Conservation (phyloP, 2,329 filamentous ascomycete species). For the Claviceps spartinae region DNA sequence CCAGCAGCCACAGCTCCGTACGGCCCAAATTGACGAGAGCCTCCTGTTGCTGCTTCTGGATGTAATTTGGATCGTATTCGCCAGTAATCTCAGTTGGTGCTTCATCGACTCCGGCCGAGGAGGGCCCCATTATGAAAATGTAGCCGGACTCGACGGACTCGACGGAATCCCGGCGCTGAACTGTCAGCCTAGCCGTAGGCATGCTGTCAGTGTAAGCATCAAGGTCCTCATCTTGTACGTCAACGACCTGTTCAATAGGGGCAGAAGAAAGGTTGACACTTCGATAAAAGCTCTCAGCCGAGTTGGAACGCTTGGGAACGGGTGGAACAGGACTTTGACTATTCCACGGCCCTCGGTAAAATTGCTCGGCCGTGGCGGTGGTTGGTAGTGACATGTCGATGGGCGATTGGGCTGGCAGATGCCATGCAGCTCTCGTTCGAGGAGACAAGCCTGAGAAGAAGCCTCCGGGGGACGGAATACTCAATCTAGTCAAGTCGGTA, state of each 20-base stretch:
- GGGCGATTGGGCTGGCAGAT: conserved; percentile 41
- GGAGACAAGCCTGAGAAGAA: conserved; percentile 81
- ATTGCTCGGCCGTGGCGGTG: conserved; percentile 82
- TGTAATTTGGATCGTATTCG: conserved; percentile 65
- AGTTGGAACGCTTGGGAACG: conserved; percentile 22
- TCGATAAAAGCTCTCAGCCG: conserved; percentile 26
- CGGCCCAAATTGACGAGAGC: conserved; percentile 67
- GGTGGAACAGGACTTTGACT: conserved; percentile 25
- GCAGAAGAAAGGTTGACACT: conserved; percentile 24
- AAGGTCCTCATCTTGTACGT: conserved; percentile 30
- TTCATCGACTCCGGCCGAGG: conserved; percentile 32
- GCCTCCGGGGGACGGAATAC: conserved; percentile 80
- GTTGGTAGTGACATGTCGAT: conserved; percentile 52
- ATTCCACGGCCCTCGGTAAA: conserved; percentile 76
- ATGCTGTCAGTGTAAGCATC: conserved; percentile 44
- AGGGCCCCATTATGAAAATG: conserved; percentile 11
- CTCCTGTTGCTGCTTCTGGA: conserved; percentile 55
- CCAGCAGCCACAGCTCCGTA: conserved; percentile 74
- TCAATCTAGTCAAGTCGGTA: conserved; percentile 64
- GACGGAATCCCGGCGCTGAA: conserved; percentile 18
- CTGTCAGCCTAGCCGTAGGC: conserved; percentile 46
- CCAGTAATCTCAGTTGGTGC: conserved; percentile 50
- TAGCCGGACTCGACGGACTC: conserved; percentile 16
- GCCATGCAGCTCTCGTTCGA: conserved; percentile 70
- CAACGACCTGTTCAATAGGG: conserved; percentile 55